Base-by-base conservation (phyloP, 2,329 filamentous ascomycete species). In the Chaetomiaceae sp. region DNA sequence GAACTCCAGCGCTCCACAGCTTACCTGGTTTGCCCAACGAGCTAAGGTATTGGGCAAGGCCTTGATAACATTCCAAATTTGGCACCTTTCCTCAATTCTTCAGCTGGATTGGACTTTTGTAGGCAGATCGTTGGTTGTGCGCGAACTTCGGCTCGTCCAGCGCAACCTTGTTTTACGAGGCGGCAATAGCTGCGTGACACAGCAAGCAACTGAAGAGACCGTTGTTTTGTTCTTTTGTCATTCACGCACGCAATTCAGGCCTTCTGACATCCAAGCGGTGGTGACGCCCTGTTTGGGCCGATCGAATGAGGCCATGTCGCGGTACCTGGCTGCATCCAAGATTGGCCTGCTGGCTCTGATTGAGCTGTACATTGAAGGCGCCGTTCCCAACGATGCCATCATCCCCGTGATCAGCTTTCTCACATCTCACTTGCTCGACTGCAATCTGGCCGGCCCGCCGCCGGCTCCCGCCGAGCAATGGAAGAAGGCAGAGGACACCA, bases 271-370 rank as follows among this genome's bases (percentile, higher is more conserved):
- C 14, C 21, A 23, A 33, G 34, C 14, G 8, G 30, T n/a, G 14
- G 14, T 16, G 34, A 5, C 20, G 16, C 20, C 37, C 32, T 37
- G 36, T 14, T 20, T 23, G 21, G 37, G 20, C 23, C 43, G 16
- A 11, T 27, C 23, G 20, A 32, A 43, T 27, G 9, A 27, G 25
- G 36, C 13, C 48, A 95, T 92, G 86, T 80, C 86, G 63, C 86
- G 87, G 53, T 95, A 87, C 69, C 78, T 97, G 41, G 95, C 89
- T n/a, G 89, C 92, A 11, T 85, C 89, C 61, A 95, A 94, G 67
- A 81, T 97, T 61, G 86, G 87, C 64, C 78, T 96, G 21, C 79
- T 97, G 51, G 82, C 84, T 50, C 80, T 99, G 48, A 80, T 94
- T 48, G 82, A 90, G 62, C 77, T 96, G 49, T 97, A 99, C 70